Conservation (phyloP, 495 filamentous ascomycete genomes). For the Penicillium pancosmium region DNA sequence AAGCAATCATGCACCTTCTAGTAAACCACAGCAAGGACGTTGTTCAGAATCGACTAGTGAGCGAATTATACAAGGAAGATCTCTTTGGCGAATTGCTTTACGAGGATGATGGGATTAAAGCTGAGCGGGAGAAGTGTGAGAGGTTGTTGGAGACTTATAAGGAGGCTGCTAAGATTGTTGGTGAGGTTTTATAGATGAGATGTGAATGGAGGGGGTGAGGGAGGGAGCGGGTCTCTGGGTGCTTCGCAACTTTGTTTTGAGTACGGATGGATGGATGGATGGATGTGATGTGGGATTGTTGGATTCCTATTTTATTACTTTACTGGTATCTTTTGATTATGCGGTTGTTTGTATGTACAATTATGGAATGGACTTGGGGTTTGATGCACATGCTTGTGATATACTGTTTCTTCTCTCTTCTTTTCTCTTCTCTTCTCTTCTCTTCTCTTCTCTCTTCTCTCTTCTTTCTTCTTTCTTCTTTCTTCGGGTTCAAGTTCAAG, state of each 20-base stretch:
- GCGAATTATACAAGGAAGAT: slow-evolving; percentile 92
- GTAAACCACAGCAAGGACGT: slow-evolving; percentile 98
- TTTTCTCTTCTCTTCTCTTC: too few relatives aligned
- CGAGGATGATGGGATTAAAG: slow-evolving; percentile 96
- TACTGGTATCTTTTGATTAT: too few relatives aligned
- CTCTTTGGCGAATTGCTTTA: slow-evolving; percentile 92
- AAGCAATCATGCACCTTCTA: slow-evolving; percentile 97
- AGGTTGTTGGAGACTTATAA: slow-evolving; percentile 90
- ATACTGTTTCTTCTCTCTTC: too few relatives aligned
- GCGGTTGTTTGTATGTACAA: too few relatives aligned
- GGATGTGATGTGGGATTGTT: too few relatives aligned
- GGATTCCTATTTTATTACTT: too few relatives aligned
- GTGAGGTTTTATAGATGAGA: slow-evolving; percentile 77
- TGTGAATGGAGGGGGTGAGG: background rate
- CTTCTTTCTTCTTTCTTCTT: too few relatives aligned
- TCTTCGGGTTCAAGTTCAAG: background rate
- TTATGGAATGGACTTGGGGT: too few relatives aligned
- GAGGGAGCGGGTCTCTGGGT: too few relatives aligned
- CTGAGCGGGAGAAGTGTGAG: slow-evolving; percentile 97
- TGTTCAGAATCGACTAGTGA: slow-evolving; percentile 94
- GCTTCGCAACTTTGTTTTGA: slow-evolving; percentile 9
- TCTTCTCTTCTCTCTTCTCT: too few relatives aligned
- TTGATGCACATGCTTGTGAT: too few relatives aligned
- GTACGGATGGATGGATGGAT: slow-evolving; percentile 2
- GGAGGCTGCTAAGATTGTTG: slow-evolving; percentile 95